phyloP scores from a whole-genome alignment of 192 early-diverging fungal species.

The Coemansia reversa region DNA sequence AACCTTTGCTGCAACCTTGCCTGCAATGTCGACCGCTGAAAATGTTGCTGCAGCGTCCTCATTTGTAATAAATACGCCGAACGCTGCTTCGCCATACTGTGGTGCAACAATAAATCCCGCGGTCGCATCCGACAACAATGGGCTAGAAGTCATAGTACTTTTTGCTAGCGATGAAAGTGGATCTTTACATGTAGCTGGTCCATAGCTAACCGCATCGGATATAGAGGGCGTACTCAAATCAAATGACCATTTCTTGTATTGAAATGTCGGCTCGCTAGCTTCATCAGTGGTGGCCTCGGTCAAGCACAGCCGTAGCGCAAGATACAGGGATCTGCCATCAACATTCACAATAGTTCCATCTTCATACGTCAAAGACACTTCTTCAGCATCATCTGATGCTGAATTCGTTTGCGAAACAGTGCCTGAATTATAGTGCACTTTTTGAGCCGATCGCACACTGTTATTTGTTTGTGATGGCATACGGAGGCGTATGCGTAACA shows the following conservation, averaged over 20 bases:
- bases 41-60: slow-evolving; percentile 32
- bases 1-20: slow-evolving; percentile 37
- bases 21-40: slow-evolving; percentile 45
- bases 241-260: slow-evolving; percentile 52
- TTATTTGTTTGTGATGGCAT: slow-evolving; percentile 27
- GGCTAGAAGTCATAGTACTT: slow-evolving; percentile 25
- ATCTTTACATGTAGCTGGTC: slow-evolving; percentile 26
- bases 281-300: slow-evolving; percentile 23
- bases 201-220: slow-evolving; percentile 41
- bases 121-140: slow-evolving; percentile 30
- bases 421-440: slow-evolving; percentile 13
- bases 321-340: slow-evolving; percentile 40
- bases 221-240: slow-evolving; percentile 30
- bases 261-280: slow-evolving; percentile 28
- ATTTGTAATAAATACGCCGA: slow-evolving; percentile 46
- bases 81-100: slow-evolving; percentile 39
- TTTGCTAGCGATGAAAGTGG: slow-evolving; percentile 35
- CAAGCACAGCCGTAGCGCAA: slow-evolving; percentile 43
- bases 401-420: neutral
- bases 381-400: slow-evolving; percentile 26
- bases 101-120: slow-evolving; percentile 49
- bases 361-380: slow-evolving; percentile 37
- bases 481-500: slow-evolving; percentile 35
- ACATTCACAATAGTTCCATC: slow-evolving; percentile 45
- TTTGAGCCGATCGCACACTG: slow-evolving; percentile 7